These are phyloP conservation scores for Penicillium odoratum DNA, from an alignment of 495 filamentous ascomycete genomes.

Conservation along the genomic window DNA sequence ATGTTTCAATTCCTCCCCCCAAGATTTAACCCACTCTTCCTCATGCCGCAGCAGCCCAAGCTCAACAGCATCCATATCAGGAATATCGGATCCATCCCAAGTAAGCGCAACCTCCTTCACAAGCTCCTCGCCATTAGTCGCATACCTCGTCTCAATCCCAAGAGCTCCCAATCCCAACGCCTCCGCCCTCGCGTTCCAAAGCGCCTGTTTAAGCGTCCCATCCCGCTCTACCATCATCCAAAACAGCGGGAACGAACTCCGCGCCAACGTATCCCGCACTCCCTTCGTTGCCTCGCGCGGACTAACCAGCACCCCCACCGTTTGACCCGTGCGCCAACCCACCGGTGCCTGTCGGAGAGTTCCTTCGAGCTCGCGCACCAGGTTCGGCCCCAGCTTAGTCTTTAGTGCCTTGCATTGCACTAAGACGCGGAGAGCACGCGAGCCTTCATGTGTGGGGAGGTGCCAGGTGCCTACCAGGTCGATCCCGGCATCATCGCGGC, in stretches of 20 bases:
- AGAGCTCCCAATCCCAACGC: conserved; percentile 63
- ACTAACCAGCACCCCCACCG: conserved; percentile 65
- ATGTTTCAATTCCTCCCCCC: conserved; percentile 24
- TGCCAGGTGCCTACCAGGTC: conserved; percentile 84
- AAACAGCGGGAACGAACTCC: conserved; percentile 65
- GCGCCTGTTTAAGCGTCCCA: conserved; percentile 37
- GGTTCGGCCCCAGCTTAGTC: conserved; percentile 57
- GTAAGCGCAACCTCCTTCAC: conserved; percentile 49
- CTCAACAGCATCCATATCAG: conserved; percentile 41
- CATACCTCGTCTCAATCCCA: conserved; percentile 59
- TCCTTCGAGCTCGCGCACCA: conserved; percentile 84
- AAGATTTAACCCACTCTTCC: conserved; percentile 35
- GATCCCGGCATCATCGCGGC: conserved; percentile 73
- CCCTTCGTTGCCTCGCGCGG: conserved; percentile 56
- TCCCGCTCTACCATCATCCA: conserved; percentile 51
- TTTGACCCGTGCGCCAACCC: conserved; percentile 60
- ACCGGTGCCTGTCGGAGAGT: conserved; percentile 68
- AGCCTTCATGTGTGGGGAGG: conserved; percentile 46
- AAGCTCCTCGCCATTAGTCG: conserved; percentile 13
- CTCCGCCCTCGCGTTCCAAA: conserved; percentile 55
- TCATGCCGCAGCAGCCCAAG: conserved; percentile 24
- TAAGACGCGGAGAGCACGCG: conserved; percentile 59
- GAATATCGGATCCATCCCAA: conserved; percentile 56
- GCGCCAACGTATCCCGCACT: conserved; percentile 63
- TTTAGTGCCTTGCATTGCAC: conserved; percentile 79